phyloP scores from a whole-genome alignment of 2,329 filamentous ascomycete genomes.

The Monascus ruber region DNA sequence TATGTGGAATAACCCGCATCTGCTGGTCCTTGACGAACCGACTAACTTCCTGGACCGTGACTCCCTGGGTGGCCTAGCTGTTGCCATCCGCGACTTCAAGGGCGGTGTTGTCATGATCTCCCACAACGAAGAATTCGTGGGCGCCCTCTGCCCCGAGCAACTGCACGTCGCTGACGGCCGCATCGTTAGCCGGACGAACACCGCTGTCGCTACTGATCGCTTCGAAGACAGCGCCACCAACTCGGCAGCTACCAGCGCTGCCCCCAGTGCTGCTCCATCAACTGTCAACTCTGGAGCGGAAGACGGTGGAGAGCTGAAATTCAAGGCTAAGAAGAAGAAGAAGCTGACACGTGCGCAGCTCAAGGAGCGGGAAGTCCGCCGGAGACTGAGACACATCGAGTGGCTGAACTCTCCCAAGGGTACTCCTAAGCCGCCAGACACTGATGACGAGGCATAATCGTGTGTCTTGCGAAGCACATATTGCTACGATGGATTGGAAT shows the following conservation, averaged over 20 bases:
- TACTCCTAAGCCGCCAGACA: conserved; percentile 64
- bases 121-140: conserved; percentile 98
- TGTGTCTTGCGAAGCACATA: no score
- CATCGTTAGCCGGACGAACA: conserved; percentile 70
- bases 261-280: conserved; percentile 47
- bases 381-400: conserved; percentile 70
- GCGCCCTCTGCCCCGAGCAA: conserved; percentile 88
- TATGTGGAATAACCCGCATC: conserved; percentile 98
- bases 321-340: conserved; percentile 86
- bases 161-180: conserved; percentile 87
- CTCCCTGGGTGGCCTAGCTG: conserved; percentile 90
- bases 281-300: conserved; percentile 73
- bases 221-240: conserved; percentile 74
- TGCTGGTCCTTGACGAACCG: conserved; percentile 94
- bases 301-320: conserved; percentile 71
- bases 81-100: conserved; percentile 95
- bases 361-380: conserved; percentile 83
- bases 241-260: conserved; percentile 46
- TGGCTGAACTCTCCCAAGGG: conserved; percentile 78
- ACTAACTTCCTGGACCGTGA: conserved; percentile 99
- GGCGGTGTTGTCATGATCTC: conserved; percentile 99
- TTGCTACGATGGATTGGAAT: no score
- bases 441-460: conserved; percentile 56
- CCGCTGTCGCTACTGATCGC: conserved; percentile 63
- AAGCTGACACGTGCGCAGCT: conserved; percentile 95